Conservation (phyloP, 2,329 filamentous ascomycete genomes). For the Phaeoacremonium minimum region DNA sequence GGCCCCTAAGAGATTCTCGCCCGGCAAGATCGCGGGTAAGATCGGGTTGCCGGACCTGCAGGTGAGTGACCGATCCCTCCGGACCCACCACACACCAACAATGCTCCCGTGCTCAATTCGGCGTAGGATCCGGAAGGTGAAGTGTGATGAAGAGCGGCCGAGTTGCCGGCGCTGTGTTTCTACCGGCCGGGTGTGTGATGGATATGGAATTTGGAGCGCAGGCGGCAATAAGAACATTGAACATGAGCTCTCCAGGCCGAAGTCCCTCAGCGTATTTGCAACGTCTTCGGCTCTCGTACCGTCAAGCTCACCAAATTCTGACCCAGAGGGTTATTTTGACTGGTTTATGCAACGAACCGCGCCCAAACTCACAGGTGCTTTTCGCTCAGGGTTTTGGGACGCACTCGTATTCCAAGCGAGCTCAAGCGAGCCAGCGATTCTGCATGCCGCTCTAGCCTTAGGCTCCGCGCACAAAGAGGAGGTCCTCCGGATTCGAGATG, state of each 20-base stretch:
- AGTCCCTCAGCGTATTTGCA: no score
- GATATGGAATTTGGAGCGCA: no score
- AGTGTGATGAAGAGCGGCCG: conserved; percentile 25
- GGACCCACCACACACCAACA: conserved; percentile 15
- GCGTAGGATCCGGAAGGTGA: conserved; percentile 20
- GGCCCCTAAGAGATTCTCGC: neutral
- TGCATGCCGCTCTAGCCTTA: conserved; percentile 35
- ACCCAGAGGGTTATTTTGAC: neutral
- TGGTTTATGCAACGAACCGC: conserved; percentile 9
- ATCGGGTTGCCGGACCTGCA: conserved; percentile 3
- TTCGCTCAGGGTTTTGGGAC: conserved; percentile 30
- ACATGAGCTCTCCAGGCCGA: no score
- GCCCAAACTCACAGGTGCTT: conserved; percentile 27
- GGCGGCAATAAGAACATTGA: no score
- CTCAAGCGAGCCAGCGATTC: conserved; percentile 28
- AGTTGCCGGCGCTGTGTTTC: conserved; percentile 19
- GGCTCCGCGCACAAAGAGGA: conserved; percentile 25
- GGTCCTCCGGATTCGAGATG: conserved; percentile 3
- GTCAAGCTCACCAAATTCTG: neutral
- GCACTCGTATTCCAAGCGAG: conserved; percentile 31
- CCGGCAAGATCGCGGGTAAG: neutral
- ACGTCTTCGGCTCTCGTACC: neutral
- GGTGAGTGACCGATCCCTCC: conserved; percentile 14
- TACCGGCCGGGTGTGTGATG: conserved; percentile 18
- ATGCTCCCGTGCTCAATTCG: conserved; percentile 7